These are phyloP conservation scores for Claviceps sp. DNA, from an alignment of 2,329 filamentous ascomycete genomes.

Conservation along the genomic window DNA sequence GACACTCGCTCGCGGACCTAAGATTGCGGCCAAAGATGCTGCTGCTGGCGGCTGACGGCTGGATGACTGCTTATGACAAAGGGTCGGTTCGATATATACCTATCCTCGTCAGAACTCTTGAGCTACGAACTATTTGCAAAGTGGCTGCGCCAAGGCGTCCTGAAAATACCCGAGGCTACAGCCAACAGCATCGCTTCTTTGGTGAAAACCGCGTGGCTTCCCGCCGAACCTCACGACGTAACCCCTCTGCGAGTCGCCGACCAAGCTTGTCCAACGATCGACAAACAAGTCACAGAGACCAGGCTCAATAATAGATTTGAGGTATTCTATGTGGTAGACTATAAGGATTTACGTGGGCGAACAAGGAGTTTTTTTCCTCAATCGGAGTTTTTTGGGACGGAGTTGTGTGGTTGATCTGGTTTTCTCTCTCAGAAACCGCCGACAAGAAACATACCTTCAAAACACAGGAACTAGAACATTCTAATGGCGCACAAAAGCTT, in stretches of 20 bases:
- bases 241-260: conserved; percentile 22
- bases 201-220: conserved; percentile 27
- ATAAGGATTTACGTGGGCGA: not conserved
- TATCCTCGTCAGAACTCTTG: not conserved
- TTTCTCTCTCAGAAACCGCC: too few species aligned
- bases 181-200: conserved; percentile 27
- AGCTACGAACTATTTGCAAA: not conserved
- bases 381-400: not conserved
- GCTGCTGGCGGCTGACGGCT: too few species aligned
- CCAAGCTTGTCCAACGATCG: conserved; percentile 11
- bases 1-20: too few species aligned
- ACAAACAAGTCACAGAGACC: conserved; percentile 4
- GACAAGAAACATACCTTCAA: too few species aligned
- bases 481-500: too few species aligned
- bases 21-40: too few species aligned
- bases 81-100: too few species aligned
- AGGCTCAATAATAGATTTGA: too few species aligned
- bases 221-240: conserved; percentile 22
- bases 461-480: too few species aligned
- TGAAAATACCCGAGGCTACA: conserved; percentile 17
- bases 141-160: conserved; percentile 12
- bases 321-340: not conserved
- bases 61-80: too few species aligned
- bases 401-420: not conserved
- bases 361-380: too few species aligned